Percentiles rank a stretch among this genome's conserved stretches.
These are phyloP conservation scores for Suillus plorans DNA, from an alignment of 768 basidiomycete species.

Conservation along the genomic window DNA sequence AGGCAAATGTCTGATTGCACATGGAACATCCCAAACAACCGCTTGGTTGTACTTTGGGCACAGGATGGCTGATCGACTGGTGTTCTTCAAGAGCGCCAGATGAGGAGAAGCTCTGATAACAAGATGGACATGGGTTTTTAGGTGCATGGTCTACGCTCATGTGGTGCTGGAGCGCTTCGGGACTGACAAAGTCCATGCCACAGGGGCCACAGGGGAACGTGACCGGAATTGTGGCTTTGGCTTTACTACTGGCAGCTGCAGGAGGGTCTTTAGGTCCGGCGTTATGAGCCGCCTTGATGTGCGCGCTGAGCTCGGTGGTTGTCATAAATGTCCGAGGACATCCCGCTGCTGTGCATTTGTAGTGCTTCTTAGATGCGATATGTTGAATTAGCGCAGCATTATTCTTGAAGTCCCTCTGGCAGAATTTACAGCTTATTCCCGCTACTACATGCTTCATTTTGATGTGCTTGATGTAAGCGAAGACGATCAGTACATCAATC, in stretches of 20 bases:
- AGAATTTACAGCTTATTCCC: background rate
- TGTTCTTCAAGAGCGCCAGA: background rate
- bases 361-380: constrained; percentile 3
- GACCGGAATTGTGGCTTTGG: background rate
- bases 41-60: background rate
- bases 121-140: constrained; percentile 3
- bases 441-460: background rate
- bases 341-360: background rate
- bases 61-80: background rate
- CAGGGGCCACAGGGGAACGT: background rate
- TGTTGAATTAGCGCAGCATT: constrained; percentile 2
- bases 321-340: constrained; percentile 6
- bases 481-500: background rate
- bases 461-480: background rate
- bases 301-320: constrained; percentile 1
- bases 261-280: background rate
- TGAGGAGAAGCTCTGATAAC: constrained; percentile 1
- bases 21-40: background rate
- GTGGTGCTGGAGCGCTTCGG: constrained; percentile 5
- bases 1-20: background rate
- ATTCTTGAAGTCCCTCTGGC: background rate
- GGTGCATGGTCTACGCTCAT: background rate
- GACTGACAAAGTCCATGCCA: background rate
- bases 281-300: background rate
- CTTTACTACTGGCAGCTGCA: background rate